A percentile compares a stretch with the other conserved stretches of the same genome.
phyloP scores from a whole-genome alignment of 441 rosid species.

The Eugenia klotzschiana region DNA sequence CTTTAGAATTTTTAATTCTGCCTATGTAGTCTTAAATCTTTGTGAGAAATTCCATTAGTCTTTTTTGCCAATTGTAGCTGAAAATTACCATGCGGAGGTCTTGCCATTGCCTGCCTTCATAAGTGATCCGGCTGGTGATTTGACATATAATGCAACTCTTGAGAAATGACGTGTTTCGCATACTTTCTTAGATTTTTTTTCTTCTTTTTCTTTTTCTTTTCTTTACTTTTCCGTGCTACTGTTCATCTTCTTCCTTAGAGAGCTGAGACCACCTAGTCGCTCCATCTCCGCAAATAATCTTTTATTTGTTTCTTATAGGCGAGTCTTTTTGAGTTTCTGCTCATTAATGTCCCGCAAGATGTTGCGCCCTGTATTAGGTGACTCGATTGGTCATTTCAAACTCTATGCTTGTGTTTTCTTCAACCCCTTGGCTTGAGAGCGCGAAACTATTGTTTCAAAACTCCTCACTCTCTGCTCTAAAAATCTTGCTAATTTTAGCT shows the following conservation, averaged over 20 bases:
- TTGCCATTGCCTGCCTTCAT: rapidly evolving
- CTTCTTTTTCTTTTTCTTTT: not conserved
- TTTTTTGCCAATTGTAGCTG: rapidly evolving
- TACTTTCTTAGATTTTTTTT: not conserved
- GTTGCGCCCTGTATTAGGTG: not conserved
- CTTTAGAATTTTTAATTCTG: not conserved
- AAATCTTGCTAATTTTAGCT: not conserved
- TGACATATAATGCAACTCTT: not conserved
- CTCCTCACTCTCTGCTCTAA: not conserved
- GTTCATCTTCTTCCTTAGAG: not conserved
- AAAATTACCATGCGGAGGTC: rapidly evolving
- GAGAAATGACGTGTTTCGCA: not conserved
- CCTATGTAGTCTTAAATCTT: not conserved
- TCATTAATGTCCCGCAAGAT: not conserved
- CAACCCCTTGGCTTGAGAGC: too few species aligned
- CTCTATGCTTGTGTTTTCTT: too few species aligned
- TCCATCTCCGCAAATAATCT: not conserved
- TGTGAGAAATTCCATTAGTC: not conserved
- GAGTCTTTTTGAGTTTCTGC: not conserved
- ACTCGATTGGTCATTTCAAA: not conserved
- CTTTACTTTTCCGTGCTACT: not conserved
- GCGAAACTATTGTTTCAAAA: not conserved
- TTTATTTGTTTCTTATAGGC: not conserved
- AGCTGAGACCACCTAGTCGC: not conserved
- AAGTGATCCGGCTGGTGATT: rapidly evolving